Evolutionary conservation across 1,284 basidiomycete genomes (phyloP), one percentile per base, ranked within the genome.

Genomic region (Leccinum insolens): DNA sequence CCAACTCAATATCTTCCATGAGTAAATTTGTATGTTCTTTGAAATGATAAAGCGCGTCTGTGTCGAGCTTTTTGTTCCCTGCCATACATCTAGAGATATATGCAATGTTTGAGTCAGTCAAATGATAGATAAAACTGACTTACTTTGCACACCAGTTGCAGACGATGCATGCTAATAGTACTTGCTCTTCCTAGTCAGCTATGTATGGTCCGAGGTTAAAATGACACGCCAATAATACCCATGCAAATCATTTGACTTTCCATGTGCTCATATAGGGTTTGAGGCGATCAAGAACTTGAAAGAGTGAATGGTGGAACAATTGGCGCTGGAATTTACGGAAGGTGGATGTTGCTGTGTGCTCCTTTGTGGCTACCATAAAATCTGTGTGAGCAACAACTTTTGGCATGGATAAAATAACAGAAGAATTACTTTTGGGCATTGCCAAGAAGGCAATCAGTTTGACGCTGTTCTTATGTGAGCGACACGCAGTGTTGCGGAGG

Each of bases 121-220:
- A 37, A 37, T 0, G 37, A 37, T 37, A 37, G 37, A 37, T 37
- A 12, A 37, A 12, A 8, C 37, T 37, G 12, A 37, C 12, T 11
- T 20, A 65, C 61, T 52, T 49, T 34, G 61, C 3, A 11, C 64
- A 65, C 37, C 64, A 65, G 6, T 64, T 52, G 1, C 15, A 1
- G 1, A 64, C 22, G 1, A 65, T 65, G 17, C 46, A 65, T 8
- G 61, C 9, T 2, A 65, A 7, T 3, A 65, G 12, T 1, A 52
- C 62, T 17, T 65, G 61, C 5, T 65, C 64, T 39, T 62, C 34
- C 2, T 65, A 65, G 15, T 64, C 34, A 2, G 46, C 64, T 15
- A 65, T 65, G 12, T 65, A 65, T 1, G 64, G 64, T 6, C 44
- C 34, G 0, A 65, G 34, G 2, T 4, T 2, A n/a, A 65, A 4